phyloP scores from a whole-genome alignment of 495 filamentous ascomycete species.

The Daldinia loculata region DNA sequence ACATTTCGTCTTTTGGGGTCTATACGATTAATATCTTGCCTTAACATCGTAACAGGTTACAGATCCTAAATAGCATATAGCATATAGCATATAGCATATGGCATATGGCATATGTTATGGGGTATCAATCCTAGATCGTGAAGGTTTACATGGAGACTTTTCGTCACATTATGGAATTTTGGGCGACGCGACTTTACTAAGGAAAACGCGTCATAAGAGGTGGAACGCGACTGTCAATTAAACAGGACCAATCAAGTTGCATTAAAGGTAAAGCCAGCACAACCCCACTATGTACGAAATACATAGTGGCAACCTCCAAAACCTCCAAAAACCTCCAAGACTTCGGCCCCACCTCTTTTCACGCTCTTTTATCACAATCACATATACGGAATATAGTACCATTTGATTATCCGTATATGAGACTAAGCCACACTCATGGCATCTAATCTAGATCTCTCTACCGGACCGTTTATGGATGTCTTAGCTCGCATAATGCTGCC shows the following conservation, averaged over 20 bases:
- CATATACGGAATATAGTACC: not conserved
- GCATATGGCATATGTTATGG: not conserved
- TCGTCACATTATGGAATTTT: slow-evolving; percentile 10
- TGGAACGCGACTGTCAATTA: slow-evolving; percentile 39
- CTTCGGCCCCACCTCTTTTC: not conserved
- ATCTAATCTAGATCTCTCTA: not conserved
- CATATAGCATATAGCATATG: not conserved
- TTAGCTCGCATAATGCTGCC: not conserved
- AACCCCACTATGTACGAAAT: not conserved
- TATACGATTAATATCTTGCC: slow-evolving; percentile 75
- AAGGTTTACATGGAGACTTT: slow-evolving; percentile 13
- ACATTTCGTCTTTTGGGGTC: slow-evolving; percentile 80
- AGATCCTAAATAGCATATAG: not conserved
- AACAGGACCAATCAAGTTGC: slow-evolving; percentile 22
- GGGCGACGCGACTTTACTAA: slow-evolving; percentile 29
- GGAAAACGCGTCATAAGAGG: slow-evolving; percentile 28
- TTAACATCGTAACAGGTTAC: slow-evolving; percentile 67
- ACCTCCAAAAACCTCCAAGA: not conserved
- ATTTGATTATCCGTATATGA: not conserved
- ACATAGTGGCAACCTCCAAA: not conserved
- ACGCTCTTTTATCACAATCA: not conserved
- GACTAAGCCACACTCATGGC: not conserved
- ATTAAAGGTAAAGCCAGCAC: not conserved
- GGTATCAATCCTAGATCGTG: not conserved
- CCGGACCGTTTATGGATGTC: not conserved